These are phyloP conservation scores for Solanum hybrid DNA, from an alignment of 305 asterid species.

Conservation along the genomic window DNA sequence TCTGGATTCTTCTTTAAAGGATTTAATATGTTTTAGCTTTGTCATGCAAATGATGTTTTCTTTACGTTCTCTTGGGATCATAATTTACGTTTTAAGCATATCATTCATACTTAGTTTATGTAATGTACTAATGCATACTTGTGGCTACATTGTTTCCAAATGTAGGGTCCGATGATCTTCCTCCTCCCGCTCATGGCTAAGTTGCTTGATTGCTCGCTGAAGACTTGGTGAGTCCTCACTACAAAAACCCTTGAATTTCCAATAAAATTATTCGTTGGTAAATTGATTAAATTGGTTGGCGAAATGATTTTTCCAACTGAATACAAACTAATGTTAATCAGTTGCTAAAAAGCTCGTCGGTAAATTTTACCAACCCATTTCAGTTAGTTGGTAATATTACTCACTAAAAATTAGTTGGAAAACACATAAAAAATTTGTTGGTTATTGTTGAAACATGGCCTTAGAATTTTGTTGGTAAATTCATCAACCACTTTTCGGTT, in stretches of 20 bases:
- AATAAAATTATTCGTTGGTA: neutral
- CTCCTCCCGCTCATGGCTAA: too few relatives aligned
- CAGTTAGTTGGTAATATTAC: neutral
- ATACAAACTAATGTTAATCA: neutral
- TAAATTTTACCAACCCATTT: neutral
- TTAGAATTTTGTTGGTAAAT: neutral
- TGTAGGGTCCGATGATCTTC: too few relatives aligned
- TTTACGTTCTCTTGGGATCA: too few relatives aligned
- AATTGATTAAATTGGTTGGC: neutral
- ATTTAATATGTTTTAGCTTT: too few relatives aligned
- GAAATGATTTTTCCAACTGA: neutral
- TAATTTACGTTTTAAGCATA: too few relatives aligned
- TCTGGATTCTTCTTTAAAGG: too few relatives aligned
- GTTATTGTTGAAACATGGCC: neutral
- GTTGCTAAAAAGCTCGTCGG: neutral
- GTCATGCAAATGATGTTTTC: too few relatives aligned
- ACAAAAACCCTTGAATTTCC: neutral
- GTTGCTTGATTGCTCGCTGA: neutral
- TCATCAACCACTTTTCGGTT: too few relatives aligned
- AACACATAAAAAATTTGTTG: neutral
- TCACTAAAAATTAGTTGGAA: neutral
- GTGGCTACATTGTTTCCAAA: too few relatives aligned
- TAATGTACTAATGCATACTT: too few relatives aligned
- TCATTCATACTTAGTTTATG: too few relatives aligned
- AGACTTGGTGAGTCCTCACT: neutral